Base-by-base conservation (phyloP, 1,284 basidiomycete species). In the Athelia sp. region DNA sequence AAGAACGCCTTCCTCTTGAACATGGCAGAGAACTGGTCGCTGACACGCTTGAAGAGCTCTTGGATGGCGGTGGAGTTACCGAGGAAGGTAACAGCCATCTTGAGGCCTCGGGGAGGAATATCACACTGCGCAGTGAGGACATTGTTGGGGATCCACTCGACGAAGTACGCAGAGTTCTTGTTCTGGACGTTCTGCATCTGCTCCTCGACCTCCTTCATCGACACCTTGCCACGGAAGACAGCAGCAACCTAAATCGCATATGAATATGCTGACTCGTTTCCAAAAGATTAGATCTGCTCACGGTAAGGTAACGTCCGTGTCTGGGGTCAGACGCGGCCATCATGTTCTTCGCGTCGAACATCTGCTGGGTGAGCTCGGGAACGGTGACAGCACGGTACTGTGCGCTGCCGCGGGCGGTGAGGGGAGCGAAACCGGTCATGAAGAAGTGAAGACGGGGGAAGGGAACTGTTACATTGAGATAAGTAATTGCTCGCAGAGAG, bases 361-460 rank as follows among this genome's bases (percentile, higher is more conserved):
- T 98, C 67, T 98, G 95, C 69, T 92, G 89, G 10, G 95, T 97
- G 56, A 98, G 82, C 74, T 98, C 95, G 26, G 95, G 91, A 40
- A 98, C 94, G 50, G 91, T 90, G 63, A 97, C 93, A 31, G 93
- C 93, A 56, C 94, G 90, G 80, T 93, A 96, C 64, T 93, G 89
- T 62, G 92, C 88, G 67, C 90, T 94, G 54, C 92, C 92, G 38
- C 93, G 87, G 29, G 95, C 91, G 52, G 95, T 97, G 52, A 98
- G 74, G 34, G 95, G 95, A 53, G 96, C 95, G 61, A 93, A 98
- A 57, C 95, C 95, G 59, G 93, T 93, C 87, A 97, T 92, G 83
- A 98, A 98, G 84, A 98, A 98, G 74, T 98, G 96, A 42, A 98
- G 87, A 87, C 95, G 93, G 52, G 93, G 93, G 91, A 97, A 96